Percentiles rank a stretch among this genome's conserved stretches.
phyloP scores from a whole-genome alignment of 345 rosid genomes.

The Gossypium rotundifolium region DNA sequence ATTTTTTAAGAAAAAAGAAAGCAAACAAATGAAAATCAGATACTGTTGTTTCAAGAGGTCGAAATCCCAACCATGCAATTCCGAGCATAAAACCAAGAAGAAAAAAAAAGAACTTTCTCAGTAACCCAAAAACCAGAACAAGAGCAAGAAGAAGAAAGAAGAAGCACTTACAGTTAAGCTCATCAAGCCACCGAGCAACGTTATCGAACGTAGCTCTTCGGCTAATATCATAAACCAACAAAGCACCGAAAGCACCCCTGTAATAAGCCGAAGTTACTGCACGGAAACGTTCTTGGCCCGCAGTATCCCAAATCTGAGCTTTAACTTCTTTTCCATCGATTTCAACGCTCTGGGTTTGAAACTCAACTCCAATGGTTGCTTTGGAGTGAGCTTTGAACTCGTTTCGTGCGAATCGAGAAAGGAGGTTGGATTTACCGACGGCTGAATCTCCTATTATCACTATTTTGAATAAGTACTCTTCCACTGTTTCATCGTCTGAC shows the following conservation, averaged over 20 bases:
- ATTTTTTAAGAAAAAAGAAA: no score
- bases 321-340: constrained; percentile 81
- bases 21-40: no score
- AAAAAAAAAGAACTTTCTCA: background rate
- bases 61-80: background rate
- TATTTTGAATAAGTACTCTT: constrained; percentile 81
- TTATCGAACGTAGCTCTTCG: constrained; percentile 67
- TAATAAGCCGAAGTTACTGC: constrained; percentile 94
- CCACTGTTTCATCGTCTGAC: constrained; percentile 50
- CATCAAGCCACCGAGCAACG: constrained; percentile 85
- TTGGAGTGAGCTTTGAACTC: constrained; percentile 90
- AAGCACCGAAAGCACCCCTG: constrained; percentile 89
- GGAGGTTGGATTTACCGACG: constrained; percentile 83
- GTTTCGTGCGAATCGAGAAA: constrained; percentile 81
- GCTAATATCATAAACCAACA: constrained; percentile 76
- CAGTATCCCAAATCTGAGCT: constrained; percentile 99
- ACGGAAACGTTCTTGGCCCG: constrained; percentile 90
- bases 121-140: background rate
- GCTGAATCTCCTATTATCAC: constrained; percentile 92
- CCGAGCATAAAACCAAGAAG: background rate
- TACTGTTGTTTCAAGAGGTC: no score
- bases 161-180: constrained; percentile 54
- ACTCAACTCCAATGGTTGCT: constrained; percentile 90
- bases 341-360: constrained; percentile 78
- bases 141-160: no score